Evolutionary conservation across 179 eudicot species (phyloP).

Genomic region (Spinacia oleracea): DNA sequence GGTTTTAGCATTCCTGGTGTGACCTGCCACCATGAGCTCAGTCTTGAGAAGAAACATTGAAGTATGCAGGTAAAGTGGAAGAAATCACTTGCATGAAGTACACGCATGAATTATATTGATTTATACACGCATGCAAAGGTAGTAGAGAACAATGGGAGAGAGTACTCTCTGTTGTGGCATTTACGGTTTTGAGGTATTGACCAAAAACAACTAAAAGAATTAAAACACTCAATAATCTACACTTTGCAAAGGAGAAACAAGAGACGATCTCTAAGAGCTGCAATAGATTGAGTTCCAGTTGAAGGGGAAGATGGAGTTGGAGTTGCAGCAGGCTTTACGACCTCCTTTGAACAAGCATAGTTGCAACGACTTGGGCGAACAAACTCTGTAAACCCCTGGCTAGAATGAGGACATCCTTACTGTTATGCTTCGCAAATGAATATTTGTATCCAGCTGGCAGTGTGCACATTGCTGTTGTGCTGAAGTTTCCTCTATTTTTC

Average conservation of each 20-base stretch:
- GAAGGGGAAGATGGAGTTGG: conserved; percentile 44
- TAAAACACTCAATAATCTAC: too few species aligned
- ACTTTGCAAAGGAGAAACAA: conserved; percentile 25
- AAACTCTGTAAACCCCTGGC: conserved; percentile 71
- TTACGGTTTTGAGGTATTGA: too few species aligned
- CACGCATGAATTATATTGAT: too few species aligned
- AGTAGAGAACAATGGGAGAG: too few species aligned
- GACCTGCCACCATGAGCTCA: too few species aligned
- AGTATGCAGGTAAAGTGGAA: too few species aligned
- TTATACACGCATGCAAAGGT: too few species aligned
- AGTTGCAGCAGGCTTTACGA: conserved; percentile 34
- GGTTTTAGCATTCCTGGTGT: too few species aligned
- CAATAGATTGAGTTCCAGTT: conserved; percentile 23
- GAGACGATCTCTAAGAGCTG: conserved; percentile 25
- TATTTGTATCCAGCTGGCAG: conserved; percentile 65
- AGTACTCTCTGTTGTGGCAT: too few species aligned
- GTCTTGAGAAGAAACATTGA: too few species aligned
- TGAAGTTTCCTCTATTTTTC: conserved; percentile 67
- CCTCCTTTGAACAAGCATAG: conserved; percentile 67
- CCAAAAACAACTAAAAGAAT: too few species aligned
- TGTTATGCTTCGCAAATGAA: conserved; percentile 76
- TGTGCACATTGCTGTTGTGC: conserved; percentile 35
- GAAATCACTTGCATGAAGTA: too few species aligned
- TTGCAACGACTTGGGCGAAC: conserved; percentile 78
- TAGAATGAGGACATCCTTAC: conserved; percentile 56